Evolutionary conservation across 495 filamentous ascomycete genomes (phyloP), one percentile per base, ranked within the genome.

Genomic region (Penicillium paradoxum): DNA sequence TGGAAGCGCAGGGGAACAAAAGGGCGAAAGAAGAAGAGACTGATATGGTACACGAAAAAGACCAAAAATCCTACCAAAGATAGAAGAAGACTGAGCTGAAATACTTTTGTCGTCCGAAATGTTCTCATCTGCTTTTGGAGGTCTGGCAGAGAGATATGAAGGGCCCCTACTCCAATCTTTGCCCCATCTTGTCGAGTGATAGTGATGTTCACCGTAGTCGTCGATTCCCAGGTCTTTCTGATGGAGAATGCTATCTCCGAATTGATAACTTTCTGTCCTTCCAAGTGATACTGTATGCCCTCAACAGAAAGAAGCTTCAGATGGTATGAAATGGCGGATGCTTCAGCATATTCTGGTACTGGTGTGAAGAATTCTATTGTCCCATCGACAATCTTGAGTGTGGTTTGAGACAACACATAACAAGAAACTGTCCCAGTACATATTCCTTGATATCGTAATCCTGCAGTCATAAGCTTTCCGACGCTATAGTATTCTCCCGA

Each of bases 211-310:
- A 87, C 73, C 1, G 83, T 85, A 17, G 79, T 82, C 8, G 84
- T 83, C 8, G 82, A 80, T 50, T 72, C 71, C 85, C 84, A 87
- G 45, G 82, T 79, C 37, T 73, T 67, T 7, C 63, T 49, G 10
- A 74, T 66, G 1, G 75, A 76, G 49, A 87, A 69, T 1, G 82
- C 76, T 27, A 82, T 77, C 0, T 69, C 78, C 5, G 80, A 78
- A 63, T 85, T 76, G 29, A 89, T 73, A 5, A 82, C 67, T 66
- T 87, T 86, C 61, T 77, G 79, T 8, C 83, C 84, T 51, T 82
- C 70, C 48, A 88, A 79, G 55, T 79, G 74, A 34, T 81, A 73
- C 33, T 67, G 66, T 36, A 65, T 59, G 10, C 77, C 79, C 48
- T 81, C 68, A 15, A 77, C 66, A 6, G 77, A 76, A 10, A 70